phyloP scores from a whole-genome alignment of 192 early-diverging fungal species.

The Backusella liffmaniae region DNA sequence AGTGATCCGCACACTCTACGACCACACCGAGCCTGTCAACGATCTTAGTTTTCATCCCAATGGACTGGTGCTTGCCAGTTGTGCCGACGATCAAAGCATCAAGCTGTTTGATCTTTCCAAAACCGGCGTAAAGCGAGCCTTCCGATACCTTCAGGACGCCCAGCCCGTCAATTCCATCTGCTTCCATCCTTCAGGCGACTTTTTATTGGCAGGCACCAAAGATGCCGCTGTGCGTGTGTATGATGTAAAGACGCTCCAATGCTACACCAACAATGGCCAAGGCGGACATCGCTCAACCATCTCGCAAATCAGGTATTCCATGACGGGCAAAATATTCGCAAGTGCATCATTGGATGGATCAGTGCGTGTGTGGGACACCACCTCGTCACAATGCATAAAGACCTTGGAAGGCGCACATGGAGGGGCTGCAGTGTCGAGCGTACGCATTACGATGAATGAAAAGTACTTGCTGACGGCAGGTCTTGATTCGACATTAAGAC shows the following conservation, averaged over 20 bases:
- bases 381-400: slow-evolving; percentile 69
- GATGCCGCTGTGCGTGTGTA: slow-evolving; percentile 79
- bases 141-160: slow-evolving; percentile 83
- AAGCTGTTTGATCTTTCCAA: slow-evolving; percentile 90
- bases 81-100: slow-evolving; percentile 80
- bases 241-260: slow-evolving; percentile 83
- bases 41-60: slow-evolving; percentile 92
- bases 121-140: slow-evolving; percentile 77
- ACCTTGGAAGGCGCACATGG: slow-evolving; percentile 79
- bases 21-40: slow-evolving; percentile 79
- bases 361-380: slow-evolving; percentile 85
- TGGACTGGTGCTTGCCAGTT: slow-evolving; percentile 84
- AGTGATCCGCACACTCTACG: slow-evolving; percentile 88
- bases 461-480: slow-evolving; percentile 80
- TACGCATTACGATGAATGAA: slow-evolving; percentile 71
- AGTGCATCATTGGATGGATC: slow-evolving; percentile 82
- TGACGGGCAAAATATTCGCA: slow-evolving; percentile 70
- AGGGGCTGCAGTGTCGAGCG: slow-evolving; percentile 70
- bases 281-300: slow-evolving; percentile 47
- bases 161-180: slow-evolving; percentile 75
- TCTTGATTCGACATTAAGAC: slow-evolving; percentile 64
- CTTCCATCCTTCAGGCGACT: slow-evolving; percentile 95
- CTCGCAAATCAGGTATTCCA: slow-evolving; percentile 72
- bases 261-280: slow-evolving; percentile 62
- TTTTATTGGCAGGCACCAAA: slow-evolving; percentile 74